Evolutionary conservation across 2,329 filamentous ascomycete species (phyloP).

Genomic region (Daldinia sp.): DNA sequence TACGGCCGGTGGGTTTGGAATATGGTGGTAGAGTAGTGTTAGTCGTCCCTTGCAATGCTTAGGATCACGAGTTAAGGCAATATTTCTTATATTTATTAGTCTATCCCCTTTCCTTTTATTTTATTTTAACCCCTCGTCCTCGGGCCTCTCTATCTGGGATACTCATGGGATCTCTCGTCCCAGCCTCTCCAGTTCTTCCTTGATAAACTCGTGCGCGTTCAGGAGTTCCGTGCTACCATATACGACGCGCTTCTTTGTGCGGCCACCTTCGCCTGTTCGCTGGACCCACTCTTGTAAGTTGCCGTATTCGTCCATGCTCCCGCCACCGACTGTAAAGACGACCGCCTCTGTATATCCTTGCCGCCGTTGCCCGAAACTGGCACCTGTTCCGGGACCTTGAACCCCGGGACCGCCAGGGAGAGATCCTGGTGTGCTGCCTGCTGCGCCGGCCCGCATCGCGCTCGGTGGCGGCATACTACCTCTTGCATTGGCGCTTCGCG

Average conservation of each 20-base stretch:
- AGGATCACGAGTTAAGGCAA: background rate
- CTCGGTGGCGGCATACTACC: constrained; percentile 89
- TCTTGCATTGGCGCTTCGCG: constrained; percentile 88
- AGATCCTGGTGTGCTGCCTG: constrained; percentile 49
- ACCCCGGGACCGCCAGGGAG: constrained; percentile 57
- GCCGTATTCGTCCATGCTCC: constrained; percentile 98
- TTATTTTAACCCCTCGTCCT: background rate
- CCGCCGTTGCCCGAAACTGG: constrained; percentile 88
- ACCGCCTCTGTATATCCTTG: constrained; percentile 91
- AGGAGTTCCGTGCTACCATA: constrained; percentile 92
- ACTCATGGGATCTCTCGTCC: constrained; percentile 61
- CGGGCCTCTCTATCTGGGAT: background rate
- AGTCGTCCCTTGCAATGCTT: background rate
- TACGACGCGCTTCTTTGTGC: constrained; percentile 80
- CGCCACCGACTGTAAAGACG: constrained; percentile 94
- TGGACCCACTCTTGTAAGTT: constrained; percentile 96
- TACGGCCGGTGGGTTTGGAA: too few species aligned
- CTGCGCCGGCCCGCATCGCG: constrained; percentile 58
- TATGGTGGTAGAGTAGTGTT: background rate
- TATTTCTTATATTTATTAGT: background rate
- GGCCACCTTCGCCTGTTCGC: constrained; percentile 71
- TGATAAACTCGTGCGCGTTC: constrained; percentile 73
- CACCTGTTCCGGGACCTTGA: constrained; percentile 69
- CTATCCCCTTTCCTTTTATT: background rate
- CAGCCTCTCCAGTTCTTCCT: constrained; percentile 68